phyloP scores from a whole-genome alignment of 225 moss, liverwort and hornwort genomes.

The Marchantia polymorpha region DNA sequence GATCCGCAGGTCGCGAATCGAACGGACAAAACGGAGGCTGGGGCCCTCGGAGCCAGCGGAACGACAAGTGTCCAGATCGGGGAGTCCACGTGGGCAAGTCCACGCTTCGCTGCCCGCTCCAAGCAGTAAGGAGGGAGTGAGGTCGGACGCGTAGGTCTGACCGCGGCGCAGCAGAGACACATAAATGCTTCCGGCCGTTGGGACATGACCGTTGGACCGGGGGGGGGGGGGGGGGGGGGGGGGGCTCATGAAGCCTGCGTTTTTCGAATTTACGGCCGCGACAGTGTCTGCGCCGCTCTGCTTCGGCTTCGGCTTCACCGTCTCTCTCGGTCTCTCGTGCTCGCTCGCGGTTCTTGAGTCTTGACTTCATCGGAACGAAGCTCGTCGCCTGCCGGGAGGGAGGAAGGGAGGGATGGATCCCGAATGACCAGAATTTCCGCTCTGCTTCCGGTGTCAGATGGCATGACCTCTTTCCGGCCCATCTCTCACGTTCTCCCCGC shows the following conservation, averaged over 20 bases:
- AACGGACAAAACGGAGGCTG: no score
- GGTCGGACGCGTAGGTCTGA: background rate
- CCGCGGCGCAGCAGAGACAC: background rate
- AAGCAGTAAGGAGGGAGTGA: no score
- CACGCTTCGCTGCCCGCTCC: no score
- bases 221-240: no score
- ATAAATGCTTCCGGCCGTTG: background rate
- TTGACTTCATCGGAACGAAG: background rate
- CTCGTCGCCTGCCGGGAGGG: no score
- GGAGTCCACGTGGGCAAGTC: no score
- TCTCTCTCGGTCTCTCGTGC: background rate
- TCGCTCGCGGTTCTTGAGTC: background rate
- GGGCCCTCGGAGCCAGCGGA: no score
- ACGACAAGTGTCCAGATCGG: no score
- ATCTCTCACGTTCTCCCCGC: background rate
- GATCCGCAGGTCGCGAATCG: no score
- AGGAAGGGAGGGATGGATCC: no score
- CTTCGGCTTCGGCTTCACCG: background rate
- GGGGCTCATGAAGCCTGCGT: background rate
- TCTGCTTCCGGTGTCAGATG: constrained; percentile 7
- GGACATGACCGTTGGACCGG: constrained; percentile 12
- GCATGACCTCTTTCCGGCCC: background rate
- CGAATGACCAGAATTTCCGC: background rate
- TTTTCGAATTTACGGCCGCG: constrained; percentile 9
- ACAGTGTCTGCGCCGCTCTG: background rate